Percentiles rank a stretch among this genome's conserved stretches.
Conservation (phyloP, 1,284 basidiomycete species). For the Clitocybe nebularis region DNA sequence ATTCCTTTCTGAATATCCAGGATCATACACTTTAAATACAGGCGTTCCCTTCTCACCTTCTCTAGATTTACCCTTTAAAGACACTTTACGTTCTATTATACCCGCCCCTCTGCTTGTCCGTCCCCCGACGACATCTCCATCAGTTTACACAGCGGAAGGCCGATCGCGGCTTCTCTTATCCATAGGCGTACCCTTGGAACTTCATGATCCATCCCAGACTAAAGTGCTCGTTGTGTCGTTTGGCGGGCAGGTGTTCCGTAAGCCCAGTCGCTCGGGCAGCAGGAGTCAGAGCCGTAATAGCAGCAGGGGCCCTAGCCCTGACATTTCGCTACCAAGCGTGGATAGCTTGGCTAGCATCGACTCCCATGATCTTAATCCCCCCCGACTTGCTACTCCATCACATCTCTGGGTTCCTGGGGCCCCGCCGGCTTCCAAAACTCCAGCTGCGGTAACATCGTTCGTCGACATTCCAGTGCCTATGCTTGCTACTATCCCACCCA, state of each 20-base stretch:
- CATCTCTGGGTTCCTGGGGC: slow-evolving; percentile 53
- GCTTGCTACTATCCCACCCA: slow-evolving; percentile 27
- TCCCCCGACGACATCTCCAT: slow-evolving; percentile 29
- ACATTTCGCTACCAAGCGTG: slow-evolving; percentile 1
- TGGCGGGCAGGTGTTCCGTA: slow-evolving; percentile 70
- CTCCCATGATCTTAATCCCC: slow-evolving; percentile 8
- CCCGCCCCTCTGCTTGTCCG: slow-evolving; percentile 67
- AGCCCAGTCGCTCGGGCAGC: slow-evolving; percentile 44
- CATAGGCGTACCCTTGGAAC: slow-evolving; percentile 53
- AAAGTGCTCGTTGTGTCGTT: slow-evolving; percentile 75
- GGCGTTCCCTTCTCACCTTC: slow-evolving; percentile 17
- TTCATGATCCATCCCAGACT: slow-evolving; percentile 43
- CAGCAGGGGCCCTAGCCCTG: slow-evolving; percentile 9
- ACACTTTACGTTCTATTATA: slow-evolving; percentile 40
- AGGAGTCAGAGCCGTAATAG: slow-evolving; percentile 19
- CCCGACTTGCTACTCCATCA: slow-evolving; percentile 38
- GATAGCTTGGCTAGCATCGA: not conserved
- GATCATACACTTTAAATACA: slow-evolving; percentile 10
- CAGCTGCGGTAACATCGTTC: not conserved
- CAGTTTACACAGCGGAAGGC: slow-evolving; percentile 49
- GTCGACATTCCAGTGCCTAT: slow-evolving; percentile 12
- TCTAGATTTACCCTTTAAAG: slow-evolving; percentile 11
- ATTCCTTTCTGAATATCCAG: slow-evolving; percentile 25
- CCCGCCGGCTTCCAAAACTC: slow-evolving; percentile 35
- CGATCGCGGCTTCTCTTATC: slow-evolving; percentile 49